Evolutionary conservation across 1,284 basidiomycete genomes (phyloP), one percentile per base, ranked within the genome.

Genomic region (Ustilago trichophora): DNA sequence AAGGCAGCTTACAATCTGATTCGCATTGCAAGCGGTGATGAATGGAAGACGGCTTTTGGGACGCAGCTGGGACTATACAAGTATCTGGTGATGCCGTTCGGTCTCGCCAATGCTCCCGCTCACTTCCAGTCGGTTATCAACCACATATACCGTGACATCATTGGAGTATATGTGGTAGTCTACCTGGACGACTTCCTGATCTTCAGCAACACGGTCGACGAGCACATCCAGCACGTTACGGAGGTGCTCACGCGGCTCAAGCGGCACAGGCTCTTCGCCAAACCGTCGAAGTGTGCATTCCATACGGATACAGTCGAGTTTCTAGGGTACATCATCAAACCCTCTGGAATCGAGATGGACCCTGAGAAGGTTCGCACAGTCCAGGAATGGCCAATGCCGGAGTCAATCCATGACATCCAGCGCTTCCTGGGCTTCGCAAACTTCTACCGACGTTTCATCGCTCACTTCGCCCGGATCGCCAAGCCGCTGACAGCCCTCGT

Each of bases 101-200:
- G 60, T 5, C 34, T 64, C 15, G 33, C 18, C 6, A 66, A 60
- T 32, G 57, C 63, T 3, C 63, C 55, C 4, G 34, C 40, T 6
- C 47, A 37, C 15, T 66, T 66, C 44, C 83, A 85, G 44, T 65
- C 76, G 0, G 72, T 77, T 0, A 78, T 84, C 49, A 82, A 73
- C 5, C 34, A 56, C 7, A 81, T 83, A 0, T 72, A 85, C 0
- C 63, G 71, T 1, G 52, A 60, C 0, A 69, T 73, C 41, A 73
- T 85, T 25, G 83, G 84, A 7, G 74, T 73, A 1, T 80, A 83
- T 45, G 83, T 82, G 19, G 57, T 84, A 53, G 80, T 84, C 0
- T 85, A 85, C 53, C 59, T 85, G 0, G 83, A 86, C 55, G 80
- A 85, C 47, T 85, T 85, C 38, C 72, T 85, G 26, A 84, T 85